These are phyloP conservation scores for Cryphonectria nitschkei DNA, from an alignment of 2,329 filamentous ascomycete genomes.

Conservation along the genomic window DNA sequence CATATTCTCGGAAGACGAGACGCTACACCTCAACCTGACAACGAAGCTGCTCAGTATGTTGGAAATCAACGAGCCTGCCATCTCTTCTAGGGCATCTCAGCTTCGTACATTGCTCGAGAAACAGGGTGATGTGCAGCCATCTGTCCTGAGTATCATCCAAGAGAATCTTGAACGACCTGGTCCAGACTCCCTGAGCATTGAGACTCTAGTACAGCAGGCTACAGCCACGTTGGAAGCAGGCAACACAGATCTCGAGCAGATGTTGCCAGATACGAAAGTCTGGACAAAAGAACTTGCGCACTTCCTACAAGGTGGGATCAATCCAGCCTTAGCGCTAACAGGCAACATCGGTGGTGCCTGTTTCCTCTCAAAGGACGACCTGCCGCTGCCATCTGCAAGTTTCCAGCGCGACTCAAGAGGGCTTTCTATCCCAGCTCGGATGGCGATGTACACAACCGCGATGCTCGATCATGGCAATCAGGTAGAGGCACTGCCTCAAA, in stretches of 20 bases:
- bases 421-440: constrained; percentile 73
- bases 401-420: constrained; percentile 66
- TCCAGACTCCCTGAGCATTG: constrained; percentile 54
- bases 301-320: constrained; percentile 57
- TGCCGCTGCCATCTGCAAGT: constrained; percentile 17
- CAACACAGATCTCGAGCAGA: constrained; percentile 41
- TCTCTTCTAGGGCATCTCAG: constrained; percentile 46
- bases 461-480: constrained; percentile 53
- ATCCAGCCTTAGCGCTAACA: constrained; percentile 72
- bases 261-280: constrained; percentile 65
- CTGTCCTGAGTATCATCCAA: constrained; percentile 56
- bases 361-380: constrained; percentile 54
- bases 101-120: constrained; percentile 53
- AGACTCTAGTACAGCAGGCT: constrained; percentile 57
- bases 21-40: constrained; percentile 54
- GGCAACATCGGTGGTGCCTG: constrained; percentile 73
- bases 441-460: constrained; percentile 70
- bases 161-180: constrained; percentile 56
- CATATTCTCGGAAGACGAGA: constrained; percentile 49
- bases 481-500: constrained; percentile 43
- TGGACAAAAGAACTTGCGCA: constrained; percentile 68
- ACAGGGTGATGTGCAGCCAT: constrained; percentile 46
- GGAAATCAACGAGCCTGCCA: constrained; percentile 48
- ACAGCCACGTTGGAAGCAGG: constrained; percentile 43
- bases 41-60: constrained; percentile 57